Base-by-base conservation (phyloP, 2,329 filamentous ascomycete genomes). In the Paecilomyces sp. region DNA sequence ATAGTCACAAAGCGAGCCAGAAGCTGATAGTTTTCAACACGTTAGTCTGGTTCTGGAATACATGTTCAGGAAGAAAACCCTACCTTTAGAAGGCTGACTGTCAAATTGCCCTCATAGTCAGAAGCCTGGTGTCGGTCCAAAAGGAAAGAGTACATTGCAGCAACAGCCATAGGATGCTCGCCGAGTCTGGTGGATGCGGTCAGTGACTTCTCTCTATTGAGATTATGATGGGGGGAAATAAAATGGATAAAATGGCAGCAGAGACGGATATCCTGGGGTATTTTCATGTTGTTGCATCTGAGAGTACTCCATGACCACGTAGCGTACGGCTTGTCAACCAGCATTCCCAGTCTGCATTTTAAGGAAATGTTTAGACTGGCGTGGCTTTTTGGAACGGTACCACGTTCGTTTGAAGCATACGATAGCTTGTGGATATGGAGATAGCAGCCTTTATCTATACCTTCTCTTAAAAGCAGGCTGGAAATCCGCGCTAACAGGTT, bases 1-100 rank as follows among this genome's bases (percentile, higher is more conserved):
- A 87, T 75, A 6, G 83, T 86, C 13, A 79, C 79, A 62, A 84
- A 85, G 52, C 77, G 77, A 30, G 78, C 73, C 65, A 87, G 77
- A 54, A 86, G 72, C 78, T 85, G 62, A 47, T 28, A 52, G 41
- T 36, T n/a, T 33, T n/a, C 41, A 22, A 34, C 11, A 55, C 34
- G 8, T 55, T 51, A 36, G 28, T 18, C 5, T 47, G n/a, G 3
- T n/a, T 9, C 41, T n/a, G 7, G 31, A 58, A 9, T 12, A 12
- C 12, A 55, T 18, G 34, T 11, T 33, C 15, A 8, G 54, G 24
- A 4, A 36, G 33, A n/a, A 30, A 33, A 60, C 64, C 31, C 65
- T 70, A 80, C 79, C 75, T 78, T 77, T 3, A 82, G 69, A 41
- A 81, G 76, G 58, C 75, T 76, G 13, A 72, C 64, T 2, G 77